Percentiles rank a stretch among this genome's conserved stretches.
phyloP scores from a whole-genome alignment of 2,329 filamentous ascomycete genomes.

The Thermochaetoides dissita region DNA sequence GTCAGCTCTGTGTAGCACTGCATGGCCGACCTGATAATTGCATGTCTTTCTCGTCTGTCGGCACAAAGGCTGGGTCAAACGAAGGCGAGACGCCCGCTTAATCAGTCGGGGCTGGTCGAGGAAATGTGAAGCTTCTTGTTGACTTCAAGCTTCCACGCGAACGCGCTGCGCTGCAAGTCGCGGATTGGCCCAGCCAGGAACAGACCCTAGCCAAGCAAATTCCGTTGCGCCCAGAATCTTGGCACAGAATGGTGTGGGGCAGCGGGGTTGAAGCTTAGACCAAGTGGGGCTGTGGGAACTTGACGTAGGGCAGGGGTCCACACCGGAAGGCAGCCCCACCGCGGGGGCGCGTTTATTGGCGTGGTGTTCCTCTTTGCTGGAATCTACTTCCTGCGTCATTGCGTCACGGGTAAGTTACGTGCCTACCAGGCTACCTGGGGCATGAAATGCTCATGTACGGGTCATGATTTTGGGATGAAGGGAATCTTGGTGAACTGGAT shows the following conservation, averaged over 20 bases:
- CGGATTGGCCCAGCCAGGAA: too few relatives aligned
- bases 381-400: constrained; percentile 10
- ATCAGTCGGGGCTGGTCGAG: not conserved
- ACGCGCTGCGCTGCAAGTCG: too few relatives aligned
- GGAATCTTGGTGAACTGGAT: too few relatives aligned
- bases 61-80: not conserved
- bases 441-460: too few relatives aligned
- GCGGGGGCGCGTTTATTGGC: too few relatives aligned
- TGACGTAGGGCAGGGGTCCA: too few relatives aligned
- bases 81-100: not conserved
- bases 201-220: too few relatives aligned
- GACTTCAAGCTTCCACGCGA: not conserved
- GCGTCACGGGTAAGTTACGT: constrained; percentile 11
- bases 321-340: too few relatives aligned
- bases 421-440: too few relatives aligned
- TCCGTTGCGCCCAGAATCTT: too few relatives aligned
- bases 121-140: not conserved
- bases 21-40: constrained; percentile 39
- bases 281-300: not conserved
- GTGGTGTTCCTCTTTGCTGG: too few relatives aligned
- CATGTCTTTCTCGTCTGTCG: constrained; percentile 13
- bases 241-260: not conserved
- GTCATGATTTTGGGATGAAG: too few relatives aligned
- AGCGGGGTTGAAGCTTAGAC: not conserved
- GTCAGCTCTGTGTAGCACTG: constrained; percentile 96